Base-by-base conservation (phyloP, 2,329 filamentous ascomycete species). In the Aspergillus neotritici region DNA sequence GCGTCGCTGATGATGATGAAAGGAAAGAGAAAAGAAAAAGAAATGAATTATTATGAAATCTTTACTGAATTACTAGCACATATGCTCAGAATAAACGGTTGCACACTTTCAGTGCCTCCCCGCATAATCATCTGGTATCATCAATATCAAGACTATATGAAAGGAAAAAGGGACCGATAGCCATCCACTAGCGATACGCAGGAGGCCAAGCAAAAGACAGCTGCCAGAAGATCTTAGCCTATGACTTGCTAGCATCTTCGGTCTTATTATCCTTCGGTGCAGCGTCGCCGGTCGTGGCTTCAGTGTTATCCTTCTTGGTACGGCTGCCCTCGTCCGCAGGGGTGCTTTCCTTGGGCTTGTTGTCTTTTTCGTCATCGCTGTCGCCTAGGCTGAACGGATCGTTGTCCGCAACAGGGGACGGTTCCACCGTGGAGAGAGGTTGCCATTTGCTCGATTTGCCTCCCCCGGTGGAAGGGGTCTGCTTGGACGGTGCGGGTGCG, bases 361-460 rank as follows among this genome's bases (percentile, higher is more conserved):
- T 67, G 41, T 90, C 87, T 55, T 85, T 85, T 67, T 98, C 93
- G 54, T 95, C 90, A 54, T 97, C 91, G 59, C 88, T 94, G 56
- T 97, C 91, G 4, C 93, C 93, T 11, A 98, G 77, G 59, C 89
- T 96, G 70, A 98, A 98, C 0, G 93, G 93, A 61, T 98, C 93
- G 57, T 95, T 91, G 55, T 97, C 89, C 13, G 79, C 77, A 49
- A 95, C 85, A 11, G 91, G 90, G 50, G 80, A 84, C 1, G 90
- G 88, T 51, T 94, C 87, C 11, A 96, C 82, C 0, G 84, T 78
- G 10, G 90, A 88, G 55, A 98, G 72, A 8, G 93, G 91, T 67
- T 98, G 91, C 93, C 93, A 98, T 72, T 98, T 98, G 77, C 90
- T 96, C 35, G 79, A 69, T 70, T 89, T 93, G 52, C 71, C 68